Evolutionary conservation across 2,329 filamentous ascomycete species (phyloP), one percentile per base, ranked within the genome.

Genomic region (Penicillium sp.): DNA sequence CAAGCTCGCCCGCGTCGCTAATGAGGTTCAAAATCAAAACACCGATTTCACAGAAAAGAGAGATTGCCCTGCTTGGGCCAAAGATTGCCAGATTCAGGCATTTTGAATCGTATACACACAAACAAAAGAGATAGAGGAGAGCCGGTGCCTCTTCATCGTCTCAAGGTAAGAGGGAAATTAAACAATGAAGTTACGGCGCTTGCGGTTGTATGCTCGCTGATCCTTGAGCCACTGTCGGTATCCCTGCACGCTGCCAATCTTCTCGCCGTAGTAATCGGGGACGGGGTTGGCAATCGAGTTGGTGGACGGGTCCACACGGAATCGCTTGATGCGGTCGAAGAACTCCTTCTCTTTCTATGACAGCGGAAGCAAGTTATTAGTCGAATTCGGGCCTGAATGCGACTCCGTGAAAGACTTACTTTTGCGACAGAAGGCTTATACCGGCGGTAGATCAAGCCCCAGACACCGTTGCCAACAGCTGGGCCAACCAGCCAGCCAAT

Each of bases 181-280:
- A n/a, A 68, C 54, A 60, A 79, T 76, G 63, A 77, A 78, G 62
- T 70, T 78, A 48, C 76, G 73, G 76, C 87, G 88, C 86, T 96
- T 96, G 83, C 93, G 93, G 81, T 96, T 97, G 81, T 97, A 99
- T 10, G 93, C 94, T 64, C 94, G 85, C 83, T 98, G 95, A 74
- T 99, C 95, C 83, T 97, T 98, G 72, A 99, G 81, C 95, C 95
- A 99, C 76, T 92, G 89, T 71, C 95, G 84, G 78, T 98, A 99
- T 51, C 92, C 93, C 57, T 88, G 84, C 25, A 98, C 92, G 71
- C 93, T 97, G 55, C 91, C 91, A 71, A 99, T 97, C 84, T 97
- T 98, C 82, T 99, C 95, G 71, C 95, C 95, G 73, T 99, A 99
- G 80, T 97, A 99, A 76, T 99, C 95, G 46, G 94, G 93, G 0